Conservation (phyloP, 768 basidiomycete species). For the Boletus edulis region DNA sequence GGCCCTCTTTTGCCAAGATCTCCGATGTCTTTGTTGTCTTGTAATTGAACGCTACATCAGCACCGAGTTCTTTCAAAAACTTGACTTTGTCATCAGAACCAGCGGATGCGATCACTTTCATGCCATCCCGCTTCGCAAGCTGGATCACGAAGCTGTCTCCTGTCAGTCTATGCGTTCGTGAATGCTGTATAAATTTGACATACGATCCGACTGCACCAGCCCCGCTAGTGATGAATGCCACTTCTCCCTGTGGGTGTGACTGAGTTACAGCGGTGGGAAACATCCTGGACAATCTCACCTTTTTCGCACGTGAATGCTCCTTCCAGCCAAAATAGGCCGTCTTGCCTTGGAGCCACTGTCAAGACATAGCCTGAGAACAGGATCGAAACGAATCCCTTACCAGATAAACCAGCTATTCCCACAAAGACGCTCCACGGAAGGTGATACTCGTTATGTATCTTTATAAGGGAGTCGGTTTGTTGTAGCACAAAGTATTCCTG, state of each 20-base stretch:
- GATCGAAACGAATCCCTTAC: conserved; percentile 2
- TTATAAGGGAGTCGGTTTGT: not conserved
- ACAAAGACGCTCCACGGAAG: conserved; percentile 30
- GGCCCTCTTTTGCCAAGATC: conserved; percentile 55
- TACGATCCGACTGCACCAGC: conserved; percentile 58
- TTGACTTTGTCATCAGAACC: conserved; percentile 74
- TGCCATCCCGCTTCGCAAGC: conserved; percentile 48
- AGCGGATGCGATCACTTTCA: conserved; percentile 69
- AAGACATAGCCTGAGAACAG: conserved; percentile 1
- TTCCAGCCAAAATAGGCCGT: conserved; percentile 17
- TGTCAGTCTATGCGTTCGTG: not conserved
- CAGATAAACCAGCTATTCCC: conserved; percentile 29
- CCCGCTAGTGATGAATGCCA: conserved; percentile 47
- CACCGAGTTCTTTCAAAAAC: conserved; percentile 58
- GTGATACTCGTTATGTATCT: conserved; percentile 26
- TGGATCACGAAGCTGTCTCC: conserved; percentile 44
- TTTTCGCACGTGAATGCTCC: conserved; percentile 14
- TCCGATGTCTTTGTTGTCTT: conserved; percentile 55
- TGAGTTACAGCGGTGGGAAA: not conserved
- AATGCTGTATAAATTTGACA: conserved; percentile 16
- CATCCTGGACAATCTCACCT: conserved; percentile 17
- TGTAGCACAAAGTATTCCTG: conserved; percentile 15
- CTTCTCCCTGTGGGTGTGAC: conserved; percentile 39
- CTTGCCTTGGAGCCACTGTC: conserved; percentile 13
- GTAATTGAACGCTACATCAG: conserved; percentile 73